A percentile compares a stretch with the other conserved stretches of the same genome.
phyloP scores from a whole-genome alignment of 495 filamentous ascomycete species.

The Corynascus novoguineensis region DNA sequence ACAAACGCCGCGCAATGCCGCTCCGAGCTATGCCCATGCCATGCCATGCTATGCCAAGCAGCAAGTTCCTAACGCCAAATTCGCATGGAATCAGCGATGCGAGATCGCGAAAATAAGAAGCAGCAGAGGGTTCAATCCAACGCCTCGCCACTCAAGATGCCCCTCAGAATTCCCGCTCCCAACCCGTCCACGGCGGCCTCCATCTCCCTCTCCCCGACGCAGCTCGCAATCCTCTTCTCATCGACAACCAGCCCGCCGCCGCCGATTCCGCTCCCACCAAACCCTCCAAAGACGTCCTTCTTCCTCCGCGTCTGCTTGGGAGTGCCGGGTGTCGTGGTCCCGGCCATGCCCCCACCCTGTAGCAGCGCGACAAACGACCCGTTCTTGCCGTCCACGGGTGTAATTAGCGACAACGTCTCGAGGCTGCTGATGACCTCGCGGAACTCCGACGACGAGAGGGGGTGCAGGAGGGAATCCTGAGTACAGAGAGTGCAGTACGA shows the following conservation, averaged over 20 bases:
- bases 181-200: slow-evolving; percentile 54
- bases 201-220: slow-evolving; percentile 72
- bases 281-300: slow-evolving; percentile 34
- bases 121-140: slow-evolving; percentile 29
- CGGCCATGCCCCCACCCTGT: slow-evolving; percentile 8
- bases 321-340: slow-evolving; percentile 45
- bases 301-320: slow-evolving; percentile 17
- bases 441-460: slow-evolving; percentile 84
- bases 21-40: neutral
- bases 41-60: slow-evolving; percentile 9
- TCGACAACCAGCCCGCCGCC: slow-evolving; percentile 41
- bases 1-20: neutral
- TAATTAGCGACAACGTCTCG: slow-evolving; percentile 75
- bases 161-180: slow-evolving; percentile 52
- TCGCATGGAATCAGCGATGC: neutral
- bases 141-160: slow-evolving; percentile 49
- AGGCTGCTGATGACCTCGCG: slow-evolving; percentile 85
- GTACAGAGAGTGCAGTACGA: slow-evolving; percentile 76
- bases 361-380: slow-evolving; percentile 53
- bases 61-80: neutral
- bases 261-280: slow-evolving; percentile 32
- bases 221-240: slow-evolving; percentile 68
- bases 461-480: slow-evolving; percentile 75
- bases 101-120: neutral
- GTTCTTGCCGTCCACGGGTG: slow-evolving; percentile 67